Evolutionary conservation across 192 early-diverging fungal species (phyloP).

Genomic region (Linnemannia zychae): DNA sequence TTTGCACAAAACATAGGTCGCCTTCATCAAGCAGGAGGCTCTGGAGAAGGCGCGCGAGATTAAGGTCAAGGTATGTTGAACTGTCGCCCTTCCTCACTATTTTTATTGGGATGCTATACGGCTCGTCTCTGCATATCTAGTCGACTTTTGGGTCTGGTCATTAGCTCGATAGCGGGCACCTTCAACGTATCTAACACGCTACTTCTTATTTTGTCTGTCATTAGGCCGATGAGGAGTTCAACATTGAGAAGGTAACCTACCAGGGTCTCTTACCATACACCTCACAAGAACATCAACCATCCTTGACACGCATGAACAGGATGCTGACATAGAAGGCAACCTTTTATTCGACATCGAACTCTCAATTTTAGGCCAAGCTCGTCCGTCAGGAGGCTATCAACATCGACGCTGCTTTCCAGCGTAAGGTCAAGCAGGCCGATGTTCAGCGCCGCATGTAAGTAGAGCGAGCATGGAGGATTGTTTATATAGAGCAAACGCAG

Average conservation of each 20-base stretch:
- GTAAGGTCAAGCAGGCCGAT: slow-evolving; percentile 98
- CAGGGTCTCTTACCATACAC: background rate
- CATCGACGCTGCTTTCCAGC: slow-evolving; percentile 95
- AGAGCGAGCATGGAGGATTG: background rate
- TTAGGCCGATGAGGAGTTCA: slow-evolving; percentile 99
- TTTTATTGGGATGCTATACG: background rate
- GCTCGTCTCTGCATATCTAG: background rate
- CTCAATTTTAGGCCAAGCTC: slow-evolving; percentile 84
- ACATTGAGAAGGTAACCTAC: slow-evolving; percentile 91
- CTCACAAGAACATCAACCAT: background rate
- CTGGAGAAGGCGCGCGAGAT: slow-evolving; percentile 98
- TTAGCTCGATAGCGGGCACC: background rate
- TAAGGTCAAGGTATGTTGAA: slow-evolving; percentile 83
- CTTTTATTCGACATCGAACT: background rate
- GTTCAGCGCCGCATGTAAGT: slow-evolving; percentile 93
- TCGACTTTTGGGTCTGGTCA: background rate
- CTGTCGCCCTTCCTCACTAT: background rate
- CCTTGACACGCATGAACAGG: background rate
- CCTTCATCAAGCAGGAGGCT: slow-evolving; percentile 99
- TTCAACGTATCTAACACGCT: background rate
- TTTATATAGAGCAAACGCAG: background rate
- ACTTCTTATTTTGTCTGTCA: background rate
- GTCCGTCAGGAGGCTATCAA: slow-evolving; percentile 97
- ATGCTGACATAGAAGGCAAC: background rate
- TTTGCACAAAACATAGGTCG: slow-evolving; percentile 69